A percentile compares a stretch with the other conserved stretches of the same genome.
phyloP scores from a whole-genome alignment of 371 early-diverging fungal genomes.

The Amoeboaphelidium protococcarum region DNA sequence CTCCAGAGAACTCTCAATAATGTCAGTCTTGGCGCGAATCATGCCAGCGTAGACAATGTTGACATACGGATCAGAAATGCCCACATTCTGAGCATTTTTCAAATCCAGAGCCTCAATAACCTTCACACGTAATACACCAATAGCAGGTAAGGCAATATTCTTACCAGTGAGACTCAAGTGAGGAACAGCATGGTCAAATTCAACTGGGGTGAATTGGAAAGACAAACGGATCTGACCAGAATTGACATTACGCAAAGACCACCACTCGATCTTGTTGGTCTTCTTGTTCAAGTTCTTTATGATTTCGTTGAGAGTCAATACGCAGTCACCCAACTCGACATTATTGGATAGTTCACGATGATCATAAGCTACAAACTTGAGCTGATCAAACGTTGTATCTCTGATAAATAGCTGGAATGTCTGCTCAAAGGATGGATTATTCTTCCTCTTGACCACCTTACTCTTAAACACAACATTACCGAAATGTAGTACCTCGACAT shows the following conservation, averaged over 20 bases:
- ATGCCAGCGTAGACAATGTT: background rate
- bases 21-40: slow-evolving; percentile 24
- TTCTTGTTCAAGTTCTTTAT: background rate
- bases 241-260: background rate
- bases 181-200: background rate
- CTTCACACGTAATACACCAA: slow-evolving; percentile 14
- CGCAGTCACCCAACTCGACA: background rate
- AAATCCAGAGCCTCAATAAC: slow-evolving; percentile 12
- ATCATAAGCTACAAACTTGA: background rate
- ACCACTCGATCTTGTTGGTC: background rate
- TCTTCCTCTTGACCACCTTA: background rate
- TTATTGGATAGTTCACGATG: background rate
- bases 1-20: slow-evolving; percentile 33
- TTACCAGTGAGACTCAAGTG: too few species aligned
- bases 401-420: background rate
- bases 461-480: background rate
- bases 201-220: background rate
- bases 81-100: slow-evolving; percentile 23
- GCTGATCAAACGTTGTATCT: background rate
- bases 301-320: background rate
- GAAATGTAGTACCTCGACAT: background rate
- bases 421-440: background rate
- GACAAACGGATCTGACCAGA: background rate
- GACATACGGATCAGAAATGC: background rate
- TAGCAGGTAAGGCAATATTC: too few species aligned